Conservation (phyloP, 2,329 filamentous ascomycete genomes). For the Pleomassaria siparia region DNA sequence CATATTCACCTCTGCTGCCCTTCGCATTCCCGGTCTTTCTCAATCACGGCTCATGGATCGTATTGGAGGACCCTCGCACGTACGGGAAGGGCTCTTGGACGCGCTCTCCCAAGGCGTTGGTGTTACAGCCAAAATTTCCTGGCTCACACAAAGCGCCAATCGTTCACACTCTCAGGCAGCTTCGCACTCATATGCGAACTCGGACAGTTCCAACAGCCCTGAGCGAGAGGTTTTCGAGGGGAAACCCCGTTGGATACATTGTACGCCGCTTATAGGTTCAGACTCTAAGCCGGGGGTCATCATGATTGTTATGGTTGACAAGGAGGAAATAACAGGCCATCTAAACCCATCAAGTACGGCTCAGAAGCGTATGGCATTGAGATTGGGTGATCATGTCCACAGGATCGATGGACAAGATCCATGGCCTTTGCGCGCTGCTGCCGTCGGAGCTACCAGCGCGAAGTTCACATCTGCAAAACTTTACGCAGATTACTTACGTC, state of each 20-base stretch:
- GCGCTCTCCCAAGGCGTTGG: slow-evolving; percentile 67
- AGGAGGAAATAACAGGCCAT: slow-evolving; percentile 48
- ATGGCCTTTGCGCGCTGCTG: slow-evolving; percentile 5
- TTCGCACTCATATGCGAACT: slow-evolving; percentile 3
- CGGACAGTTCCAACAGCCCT: not conserved
- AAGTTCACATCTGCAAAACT: slow-evolving; percentile 17
- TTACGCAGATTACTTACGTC: slow-evolving; percentile 19
- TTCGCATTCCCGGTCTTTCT: slow-evolving; percentile 49
- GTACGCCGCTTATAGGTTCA: slow-evolving; percentile 67
- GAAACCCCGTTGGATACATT: slow-evolving; percentile 71
- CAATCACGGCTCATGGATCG: slow-evolving; percentile 48
- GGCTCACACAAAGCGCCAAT: slow-evolving; percentile 44
- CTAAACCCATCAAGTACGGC: slow-evolving; percentile 8
- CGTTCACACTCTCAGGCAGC: not conserved
- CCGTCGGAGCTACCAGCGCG: slow-evolving; percentile 1
- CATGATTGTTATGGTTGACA: slow-evolving; percentile 73
- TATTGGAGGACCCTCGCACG: slow-evolving; percentile 51
- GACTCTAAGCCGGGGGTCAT: slow-evolving; percentile 70
- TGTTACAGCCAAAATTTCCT: slow-evolving; percentile 73
- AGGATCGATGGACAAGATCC: not conserved
- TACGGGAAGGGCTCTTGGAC: slow-evolving; percentile 54
- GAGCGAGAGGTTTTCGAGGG: slow-evolving; percentile 46
- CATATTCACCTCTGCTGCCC: slow-evolving; percentile 49
- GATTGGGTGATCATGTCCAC: not conserved
- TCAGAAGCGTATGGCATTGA: not conserved